Conservation (phyloP, 2,329 filamentous ascomycete genomes). For the Aspergillus sp. region DNA sequence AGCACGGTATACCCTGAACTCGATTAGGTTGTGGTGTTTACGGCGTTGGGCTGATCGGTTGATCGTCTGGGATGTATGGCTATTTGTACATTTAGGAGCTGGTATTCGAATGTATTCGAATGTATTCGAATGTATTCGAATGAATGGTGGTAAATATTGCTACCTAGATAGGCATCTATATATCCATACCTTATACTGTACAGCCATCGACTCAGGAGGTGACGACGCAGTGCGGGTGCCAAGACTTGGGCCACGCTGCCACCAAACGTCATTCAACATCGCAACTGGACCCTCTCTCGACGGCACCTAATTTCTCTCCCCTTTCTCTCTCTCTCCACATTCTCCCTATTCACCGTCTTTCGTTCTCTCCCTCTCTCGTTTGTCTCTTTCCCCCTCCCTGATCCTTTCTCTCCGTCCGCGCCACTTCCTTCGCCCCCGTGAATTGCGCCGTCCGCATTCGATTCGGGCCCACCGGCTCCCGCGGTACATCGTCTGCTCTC, state of each 20-base stretch:
- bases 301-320: slow-evolving; percentile 2
- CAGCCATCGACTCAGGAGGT: slow-evolving; percentile 3
- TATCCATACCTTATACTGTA: background rate
- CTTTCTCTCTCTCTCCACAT: slow-evolving; percentile 2
- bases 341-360: slow-evolving; percentile 12
- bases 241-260: slow-evolving; percentile 31
- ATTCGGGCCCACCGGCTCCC: slow-evolving; percentile 17
- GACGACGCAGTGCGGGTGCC: slow-evolving; percentile 21
- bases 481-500: slow-evolving; percentile 15
- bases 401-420: slow-evolving; percentile 8
- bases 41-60: too few species aligned
- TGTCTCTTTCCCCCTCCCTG: slow-evolving; percentile 2
- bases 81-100: too few species aligned
- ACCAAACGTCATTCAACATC: slow-evolving; percentile 32
- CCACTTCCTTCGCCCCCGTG: background rate
- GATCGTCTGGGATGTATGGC: too few species aligned
- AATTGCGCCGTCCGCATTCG: slow-evolving; percentile 20
- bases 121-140: too few species aligned
- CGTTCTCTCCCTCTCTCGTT: slow-evolving; percentile 4
- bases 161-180: too few species aligned
- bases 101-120: too few species aligned
- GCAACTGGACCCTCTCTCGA: slow-evolving; percentile 3
- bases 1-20: background rate
- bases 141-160: too few species aligned
- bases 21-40: too few species aligned